Conservation (phyloP, 2,329 filamentous ascomycete genomes). For the Dactylellina cionopaga region DNA sequence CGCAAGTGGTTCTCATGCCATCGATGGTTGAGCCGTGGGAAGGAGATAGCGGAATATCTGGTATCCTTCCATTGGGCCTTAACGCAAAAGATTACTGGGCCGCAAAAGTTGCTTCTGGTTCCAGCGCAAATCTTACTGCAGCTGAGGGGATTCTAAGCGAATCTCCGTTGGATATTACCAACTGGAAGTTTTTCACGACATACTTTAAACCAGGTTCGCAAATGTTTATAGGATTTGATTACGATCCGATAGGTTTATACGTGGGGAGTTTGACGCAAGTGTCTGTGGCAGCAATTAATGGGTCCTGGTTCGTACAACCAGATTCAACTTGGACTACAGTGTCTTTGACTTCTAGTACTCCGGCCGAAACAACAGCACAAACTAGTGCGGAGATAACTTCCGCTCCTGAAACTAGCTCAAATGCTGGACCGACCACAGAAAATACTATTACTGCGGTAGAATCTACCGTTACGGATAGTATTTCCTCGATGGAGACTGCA, state of each 20-base stretch:
- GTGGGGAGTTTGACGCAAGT: slow-evolving; percentile 3
- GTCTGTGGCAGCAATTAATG: slow-evolving; percentile 33
- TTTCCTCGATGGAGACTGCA: neutral
- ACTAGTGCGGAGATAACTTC: neutral
- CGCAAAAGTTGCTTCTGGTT: neutral
- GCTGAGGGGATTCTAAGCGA: slow-evolving; percentile 14
- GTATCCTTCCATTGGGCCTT: slow-evolving; percentile 38
- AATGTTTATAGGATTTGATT: slow-evolving; percentile 51
- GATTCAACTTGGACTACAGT: slow-evolving; percentile 30
- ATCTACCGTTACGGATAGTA: neutral
- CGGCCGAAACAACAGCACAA: neutral
- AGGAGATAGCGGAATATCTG: slow-evolving; percentile 16
- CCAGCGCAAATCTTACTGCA: neutral
- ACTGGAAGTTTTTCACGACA: slow-evolving; percentile 45
- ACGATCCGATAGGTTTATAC: slow-evolving; percentile 26
- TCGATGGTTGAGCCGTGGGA: slow-evolving; percentile 6
- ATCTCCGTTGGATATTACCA: slow-evolving; percentile 25
- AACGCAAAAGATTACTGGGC: slow-evolving; percentile 15
- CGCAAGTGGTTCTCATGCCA: slow-evolving; percentile 25
- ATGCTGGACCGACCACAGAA: neutral
- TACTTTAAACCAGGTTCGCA: slow-evolving; percentile 45
- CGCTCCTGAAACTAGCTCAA: neutral
- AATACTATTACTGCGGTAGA: neutral
- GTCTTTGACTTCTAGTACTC: neutral
- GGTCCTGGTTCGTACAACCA: slow-evolving; percentile 47